phyloP scores from a whole-genome alignment of 2,329 filamentous ascomycete species.

The Ophiostoma quercus region DNA sequence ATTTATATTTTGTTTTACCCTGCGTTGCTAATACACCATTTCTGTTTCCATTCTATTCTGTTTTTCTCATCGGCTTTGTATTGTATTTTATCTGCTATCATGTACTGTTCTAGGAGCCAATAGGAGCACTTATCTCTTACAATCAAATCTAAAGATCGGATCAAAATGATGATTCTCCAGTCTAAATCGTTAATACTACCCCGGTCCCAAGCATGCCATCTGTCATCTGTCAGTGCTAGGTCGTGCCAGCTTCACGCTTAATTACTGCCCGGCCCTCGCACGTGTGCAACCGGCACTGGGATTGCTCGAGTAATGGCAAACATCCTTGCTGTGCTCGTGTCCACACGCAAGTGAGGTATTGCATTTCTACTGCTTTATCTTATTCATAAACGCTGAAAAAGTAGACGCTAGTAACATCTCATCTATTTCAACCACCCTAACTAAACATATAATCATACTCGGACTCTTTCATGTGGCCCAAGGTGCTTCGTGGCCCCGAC shows the following conservation, averaged over 20 bases:
- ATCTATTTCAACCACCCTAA: no score
- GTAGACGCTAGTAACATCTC: no score
- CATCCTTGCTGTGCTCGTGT: no score
- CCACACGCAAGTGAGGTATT: no score
- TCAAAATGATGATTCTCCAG: no score
- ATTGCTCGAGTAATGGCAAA: background rate
- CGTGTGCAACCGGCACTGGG: background rate
- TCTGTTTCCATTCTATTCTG: background rate
- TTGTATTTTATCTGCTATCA: background rate
- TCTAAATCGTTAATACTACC: background rate
- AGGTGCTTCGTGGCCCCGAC: no score
- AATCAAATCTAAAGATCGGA: background rate
- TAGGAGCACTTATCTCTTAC: background rate
- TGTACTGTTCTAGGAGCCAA: background rate
- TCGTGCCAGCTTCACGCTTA: background rate
- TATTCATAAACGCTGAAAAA: no score
- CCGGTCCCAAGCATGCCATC: background rate
- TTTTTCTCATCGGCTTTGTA: background rate
- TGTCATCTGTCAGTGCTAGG: background rate
- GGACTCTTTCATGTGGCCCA: no score
- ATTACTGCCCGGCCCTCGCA: background rate
- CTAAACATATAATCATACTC: no score
- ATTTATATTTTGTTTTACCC: background rate
- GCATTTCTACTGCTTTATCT: no score
- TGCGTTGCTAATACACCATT: conserved; percentile 3